A percentile compares a stretch with the other conserved stretches of the same genome.
phyloP scores from a whole-genome alignment of 73 alveolate species.

The Paraurostyla sp. region DNA sequence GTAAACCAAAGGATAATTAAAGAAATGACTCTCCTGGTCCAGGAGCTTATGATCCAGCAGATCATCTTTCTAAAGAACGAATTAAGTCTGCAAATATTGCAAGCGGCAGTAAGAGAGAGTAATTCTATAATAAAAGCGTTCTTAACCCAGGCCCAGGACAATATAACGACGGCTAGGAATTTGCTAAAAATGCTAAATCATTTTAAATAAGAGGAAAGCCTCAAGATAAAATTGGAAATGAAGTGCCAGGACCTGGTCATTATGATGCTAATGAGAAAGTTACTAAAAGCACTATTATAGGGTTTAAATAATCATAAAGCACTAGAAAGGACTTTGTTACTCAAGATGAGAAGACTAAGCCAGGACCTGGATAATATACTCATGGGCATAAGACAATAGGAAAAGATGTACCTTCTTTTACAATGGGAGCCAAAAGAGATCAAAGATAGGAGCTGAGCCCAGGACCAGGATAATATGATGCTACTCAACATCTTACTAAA shows the following conservation, averaged over 20 bases:
- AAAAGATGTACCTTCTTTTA: not conserved
- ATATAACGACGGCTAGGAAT: not conserved
- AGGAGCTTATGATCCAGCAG: constrained; percentile 1
- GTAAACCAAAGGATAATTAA: constrained; percentile 27
- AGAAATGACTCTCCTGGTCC: not conserved
- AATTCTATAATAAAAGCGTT: not conserved
- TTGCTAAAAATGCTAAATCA: not conserved
- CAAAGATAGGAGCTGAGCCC: constrained; percentile 8
- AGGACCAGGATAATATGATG: constrained; percentile 51
- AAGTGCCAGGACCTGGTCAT: constrained; percentile 40
- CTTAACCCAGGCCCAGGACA: constrained; percentile 36
- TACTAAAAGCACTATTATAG: not conserved
- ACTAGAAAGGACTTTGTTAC: not conserved
- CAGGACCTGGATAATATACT: constrained; percentile 49
- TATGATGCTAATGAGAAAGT: not conserved
- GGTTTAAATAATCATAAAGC: not conserved
- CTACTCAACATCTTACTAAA: not conserved
- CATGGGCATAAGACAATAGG: not conserved
- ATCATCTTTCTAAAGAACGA: constrained; percentile 16
- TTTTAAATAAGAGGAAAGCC: not conserved
- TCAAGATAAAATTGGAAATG: not conserved
- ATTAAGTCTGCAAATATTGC: not conserved
- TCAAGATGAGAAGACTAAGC: not conserved
- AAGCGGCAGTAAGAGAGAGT: not conserved
- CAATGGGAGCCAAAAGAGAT: constrained; percentile 41